Evolutionary conservation across 2,329 filamentous ascomycete species (phyloP).

Genomic region (Graphilbum ipis-grandicollis): DNA sequence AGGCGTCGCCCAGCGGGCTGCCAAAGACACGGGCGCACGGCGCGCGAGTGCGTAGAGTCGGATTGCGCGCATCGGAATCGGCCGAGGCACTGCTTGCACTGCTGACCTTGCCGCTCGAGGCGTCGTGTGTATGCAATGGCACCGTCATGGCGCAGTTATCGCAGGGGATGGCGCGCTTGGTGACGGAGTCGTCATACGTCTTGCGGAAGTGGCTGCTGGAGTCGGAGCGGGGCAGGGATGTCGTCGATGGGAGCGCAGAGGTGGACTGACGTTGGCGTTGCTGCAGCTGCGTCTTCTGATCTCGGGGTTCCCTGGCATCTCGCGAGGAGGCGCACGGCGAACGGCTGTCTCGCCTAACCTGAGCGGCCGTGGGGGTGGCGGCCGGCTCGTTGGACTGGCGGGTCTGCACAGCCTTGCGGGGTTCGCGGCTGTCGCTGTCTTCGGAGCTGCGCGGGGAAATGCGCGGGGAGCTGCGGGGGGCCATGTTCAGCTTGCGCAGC

Average conservation of each 20-base stretch:
- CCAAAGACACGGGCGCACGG: slow-evolving; percentile 41
- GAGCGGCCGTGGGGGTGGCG: too few species aligned
- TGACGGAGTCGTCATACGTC: slow-evolving; percentile 49
- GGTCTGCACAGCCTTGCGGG: too few species aligned
- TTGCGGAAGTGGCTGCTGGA: slow-evolving; percentile 35
- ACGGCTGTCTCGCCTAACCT: not conserved
- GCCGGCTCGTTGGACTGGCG: slow-evolving; percentile 5
- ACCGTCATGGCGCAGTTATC: slow-evolving; percentile 53
- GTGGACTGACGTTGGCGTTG: slow-evolving; percentile 3
- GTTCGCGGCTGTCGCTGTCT: not conserved
- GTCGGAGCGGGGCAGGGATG: slow-evolving; percentile 19
- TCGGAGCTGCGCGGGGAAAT: not conserved
- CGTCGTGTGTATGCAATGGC: slow-evolving; percentile 21
- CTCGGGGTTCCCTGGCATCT: not conserved
- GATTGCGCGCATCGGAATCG: slow-evolving; percentile 25
- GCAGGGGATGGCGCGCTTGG: slow-evolving; percentile 44
- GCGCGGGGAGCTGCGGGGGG: not conserved
- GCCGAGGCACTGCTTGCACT: slow-evolving; percentile 3
- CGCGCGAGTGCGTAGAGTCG: slow-evolving; percentile 41
- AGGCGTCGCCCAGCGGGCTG: slow-evolving; percentile 21
- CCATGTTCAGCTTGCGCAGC: slow-evolving; percentile 22
- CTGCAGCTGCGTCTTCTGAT: slow-evolving; percentile 4
- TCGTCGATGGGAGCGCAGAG: slow-evolving; percentile 8
- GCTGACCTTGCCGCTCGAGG: not conserved
- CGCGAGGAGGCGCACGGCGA: too few species aligned